A percentile compares a stretch with the other conserved stretches of the same genome.
Evolutionary conservation across 805 yeast species (phyloP).

Genomic region (Ogataea zsoltii): DNA sequence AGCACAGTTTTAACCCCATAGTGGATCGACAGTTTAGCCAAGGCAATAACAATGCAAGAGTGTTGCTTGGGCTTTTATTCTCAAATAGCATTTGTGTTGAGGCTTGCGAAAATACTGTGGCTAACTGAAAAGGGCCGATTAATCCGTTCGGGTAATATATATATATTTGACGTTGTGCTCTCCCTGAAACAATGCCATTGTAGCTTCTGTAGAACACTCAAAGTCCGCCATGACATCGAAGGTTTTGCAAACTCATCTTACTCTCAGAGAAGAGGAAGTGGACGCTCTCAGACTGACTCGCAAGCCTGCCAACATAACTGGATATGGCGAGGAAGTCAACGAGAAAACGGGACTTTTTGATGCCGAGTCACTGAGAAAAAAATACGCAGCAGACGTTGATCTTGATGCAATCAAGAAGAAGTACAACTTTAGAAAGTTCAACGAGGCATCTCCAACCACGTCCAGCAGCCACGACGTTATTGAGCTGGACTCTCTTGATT

Average conservation of each 20-base stretch:
- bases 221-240: neutral
- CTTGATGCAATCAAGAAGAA: constrained; percentile 21
- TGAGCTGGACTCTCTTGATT: constrained; percentile 38
- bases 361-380: constrained; percentile 5
- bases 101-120: neutral
- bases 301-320: neutral
- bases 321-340: constrained; percentile 2
- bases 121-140: neutral
- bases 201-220: neutral
- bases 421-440: constrained; percentile 33
- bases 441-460: constrained; percentile 23
- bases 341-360: constrained; percentile 3
- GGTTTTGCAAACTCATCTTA: neutral
- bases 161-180: neutral
- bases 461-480: constrained; percentile 21
- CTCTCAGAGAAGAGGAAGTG: neutral
- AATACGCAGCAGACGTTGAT: constrained; percentile 1
- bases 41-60: neutral
- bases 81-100: too few relatives aligned
- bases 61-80: too few relatives aligned
- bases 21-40: neutral
- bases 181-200: neutral
- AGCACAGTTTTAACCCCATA: neutral
- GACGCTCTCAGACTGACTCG: constrained; percentile 7
- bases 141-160: neutral